These are phyloP conservation scores for Kodamaea laetipori DNA, from an alignment of 805 yeast genomes.

Conservation along the genomic window DNA sequence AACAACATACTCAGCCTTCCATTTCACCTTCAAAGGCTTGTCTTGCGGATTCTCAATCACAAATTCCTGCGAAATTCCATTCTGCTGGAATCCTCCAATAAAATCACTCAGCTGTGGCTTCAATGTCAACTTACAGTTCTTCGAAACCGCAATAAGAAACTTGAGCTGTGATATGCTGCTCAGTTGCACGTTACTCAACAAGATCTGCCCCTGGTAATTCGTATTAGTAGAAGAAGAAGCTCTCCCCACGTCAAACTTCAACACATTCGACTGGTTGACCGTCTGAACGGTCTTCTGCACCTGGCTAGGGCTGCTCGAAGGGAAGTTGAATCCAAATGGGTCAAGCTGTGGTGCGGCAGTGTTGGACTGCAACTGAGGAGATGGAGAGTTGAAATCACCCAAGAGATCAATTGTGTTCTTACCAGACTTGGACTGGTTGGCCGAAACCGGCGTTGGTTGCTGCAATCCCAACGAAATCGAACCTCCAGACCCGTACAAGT, in stretches of 20 bases:
- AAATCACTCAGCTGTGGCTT: constrained; percentile 61
- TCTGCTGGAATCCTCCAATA: constrained; percentile 48
- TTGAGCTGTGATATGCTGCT: constrained; percentile 52
- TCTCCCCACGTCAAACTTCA: constrained; percentile 53
- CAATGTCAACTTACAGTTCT: constrained; percentile 55
- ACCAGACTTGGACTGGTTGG: constrained; percentile 14
- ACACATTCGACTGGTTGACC: constrained; percentile 46
- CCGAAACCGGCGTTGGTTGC: constrained; percentile 18
- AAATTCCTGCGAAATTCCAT: constrained; percentile 58
- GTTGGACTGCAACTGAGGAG: constrained; percentile 39
- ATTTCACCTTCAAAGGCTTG: constrained; percentile 63
- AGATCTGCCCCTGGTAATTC: constrained; percentile 45
- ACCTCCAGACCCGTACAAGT: constrained; percentile 57
- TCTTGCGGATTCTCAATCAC: constrained; percentile 35
- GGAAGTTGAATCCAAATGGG: constrained; percentile 45
- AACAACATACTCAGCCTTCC: constrained; percentile 63
- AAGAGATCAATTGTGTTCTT: constrained; percentile 5
- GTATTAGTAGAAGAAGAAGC: constrained; percentile 37
- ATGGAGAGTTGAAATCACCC: constrained; percentile 42
- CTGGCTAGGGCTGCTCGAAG: constrained; percentile 38
- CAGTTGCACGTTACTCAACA: constrained; percentile 53
- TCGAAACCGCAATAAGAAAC: constrained; percentile 73
- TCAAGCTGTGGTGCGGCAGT: constrained; percentile 30
- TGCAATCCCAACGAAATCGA: constrained; percentile 39
- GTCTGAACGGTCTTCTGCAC: constrained; percentile 17